Percentiles rank a stretch among this genome's conserved stretches.
phyloP scores from a whole-genome alignment of 495 filamentous ascomycete genomes.

The Terfezia claveryi region DNA sequence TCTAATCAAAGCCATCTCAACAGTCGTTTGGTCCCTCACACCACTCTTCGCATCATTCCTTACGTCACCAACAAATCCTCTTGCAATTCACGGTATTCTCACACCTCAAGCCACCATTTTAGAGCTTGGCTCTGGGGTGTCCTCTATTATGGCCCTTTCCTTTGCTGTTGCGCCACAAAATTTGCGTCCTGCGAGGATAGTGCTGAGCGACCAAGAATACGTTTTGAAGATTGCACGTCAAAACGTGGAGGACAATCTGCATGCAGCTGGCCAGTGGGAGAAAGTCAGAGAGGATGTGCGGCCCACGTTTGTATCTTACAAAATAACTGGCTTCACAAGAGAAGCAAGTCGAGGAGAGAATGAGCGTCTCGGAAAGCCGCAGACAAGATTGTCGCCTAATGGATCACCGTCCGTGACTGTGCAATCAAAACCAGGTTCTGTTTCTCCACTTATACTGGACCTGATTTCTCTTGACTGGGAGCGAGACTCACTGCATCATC shows the following conservation, averaged over 20 bases:
- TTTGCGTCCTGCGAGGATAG: conserved; percentile 33
- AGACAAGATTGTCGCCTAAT: conserved; percentile 5
- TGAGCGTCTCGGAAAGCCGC: conserved; percentile 4
- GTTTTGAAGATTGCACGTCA: conserved; percentile 47
- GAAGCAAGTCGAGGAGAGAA: conserved; percentile 5
- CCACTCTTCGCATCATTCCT: conserved; percentile 73
- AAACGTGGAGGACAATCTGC: conserved; percentile 48
- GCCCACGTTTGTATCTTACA: not conserved
- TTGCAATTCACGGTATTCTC: conserved; percentile 33
- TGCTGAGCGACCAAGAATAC: conserved; percentile 79
- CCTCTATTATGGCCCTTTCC: conserved; percentile 46
- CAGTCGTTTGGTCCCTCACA: conserved; percentile 83
- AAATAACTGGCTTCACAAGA: not conserved
- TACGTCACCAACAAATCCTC: conserved; percentile 34
- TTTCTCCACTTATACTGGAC: conserved; percentile 17
- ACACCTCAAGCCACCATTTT: conserved; percentile 33
- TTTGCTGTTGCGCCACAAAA: conserved; percentile 26
- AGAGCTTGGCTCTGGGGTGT: conserved; percentile 76
- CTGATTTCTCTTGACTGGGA: conserved; percentile 52
- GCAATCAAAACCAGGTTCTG: not conserved
- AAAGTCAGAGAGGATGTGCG: conserved; percentile 12
- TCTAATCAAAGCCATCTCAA: not conserved
- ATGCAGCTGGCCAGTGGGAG: conserved; percentile 10
- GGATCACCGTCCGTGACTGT: not conserved
- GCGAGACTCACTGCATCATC: conserved; percentile 20